Evolutionary conservation across 768 basidiomycete species (phyloP).

Genomic region (Tephrocybe sp.): DNA sequence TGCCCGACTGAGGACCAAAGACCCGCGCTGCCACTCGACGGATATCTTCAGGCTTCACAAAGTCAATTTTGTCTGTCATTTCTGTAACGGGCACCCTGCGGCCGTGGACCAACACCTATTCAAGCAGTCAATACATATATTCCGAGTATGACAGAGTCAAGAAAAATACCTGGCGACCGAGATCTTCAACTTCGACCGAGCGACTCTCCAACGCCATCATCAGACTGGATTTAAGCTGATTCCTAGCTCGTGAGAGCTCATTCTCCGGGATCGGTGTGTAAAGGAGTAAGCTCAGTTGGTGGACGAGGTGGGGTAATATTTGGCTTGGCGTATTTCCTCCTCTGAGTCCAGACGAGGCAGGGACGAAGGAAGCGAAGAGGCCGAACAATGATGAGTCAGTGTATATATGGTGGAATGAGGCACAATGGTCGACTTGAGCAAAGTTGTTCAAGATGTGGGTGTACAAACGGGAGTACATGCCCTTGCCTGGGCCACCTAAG

Average conservation of each 20-base stretch:
- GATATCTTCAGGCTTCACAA: constrained; percentile 68
- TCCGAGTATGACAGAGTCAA: background rate
- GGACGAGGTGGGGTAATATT: constrained; percentile 81
- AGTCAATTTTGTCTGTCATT: constrained; percentile 87
- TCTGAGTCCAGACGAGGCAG: constrained; percentile 52
- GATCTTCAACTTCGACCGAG: constrained; percentile 82
- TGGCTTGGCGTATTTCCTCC: constrained; percentile 67
- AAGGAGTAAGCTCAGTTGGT: constrained; percentile 83
- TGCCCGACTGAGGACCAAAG: constrained; percentile 62
- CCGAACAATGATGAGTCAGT: constrained; percentile 93
- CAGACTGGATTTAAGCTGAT: constrained; percentile 89
- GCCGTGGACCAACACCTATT: constrained; percentile 79
- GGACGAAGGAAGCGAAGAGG: constrained; percentile 82
- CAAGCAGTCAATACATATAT: background rate
- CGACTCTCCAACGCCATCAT: constrained; percentile 95
- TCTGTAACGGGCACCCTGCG: constrained; percentile 86
- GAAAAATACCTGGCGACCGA: constrained; percentile 76
- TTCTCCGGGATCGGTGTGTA: constrained; percentile 61
- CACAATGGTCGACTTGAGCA: constrained; percentile 91
- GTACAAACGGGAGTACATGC: constrained; percentile 98
- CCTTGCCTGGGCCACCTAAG: constrained; percentile 92
- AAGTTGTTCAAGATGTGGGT: constrained; percentile 95
- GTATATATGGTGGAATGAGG: constrained; percentile 97
- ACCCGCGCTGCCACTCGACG: constrained; percentile 75
- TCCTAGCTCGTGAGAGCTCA: constrained; percentile 88